Conservation (phyloP, 2,329 filamentous ascomycete species). For the Fusarium goolgardi region DNA sequence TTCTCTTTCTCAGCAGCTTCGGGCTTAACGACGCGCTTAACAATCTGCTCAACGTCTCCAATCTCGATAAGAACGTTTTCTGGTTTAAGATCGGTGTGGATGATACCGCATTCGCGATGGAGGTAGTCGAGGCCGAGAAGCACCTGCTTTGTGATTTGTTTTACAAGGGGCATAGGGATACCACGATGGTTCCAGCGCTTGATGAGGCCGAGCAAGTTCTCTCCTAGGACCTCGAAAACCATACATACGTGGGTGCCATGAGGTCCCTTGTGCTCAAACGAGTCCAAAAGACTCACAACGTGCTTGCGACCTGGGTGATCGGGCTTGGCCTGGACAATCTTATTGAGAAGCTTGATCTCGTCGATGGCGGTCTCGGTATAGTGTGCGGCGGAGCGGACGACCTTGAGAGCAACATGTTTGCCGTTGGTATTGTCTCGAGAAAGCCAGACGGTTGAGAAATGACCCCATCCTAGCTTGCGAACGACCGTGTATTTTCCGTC, state of each 20-base stretch:
- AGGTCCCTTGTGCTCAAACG: constrained; percentile 96
- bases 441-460: constrained; percentile 97
- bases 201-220: constrained; percentile 94
- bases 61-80: constrained; percentile 99
- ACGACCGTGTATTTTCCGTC: constrained; percentile 96
- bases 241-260: constrained; percentile 98
- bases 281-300: constrained; percentile 95
- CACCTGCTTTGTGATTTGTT: constrained; percentile 99
- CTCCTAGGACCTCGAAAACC: constrained; percentile 97
- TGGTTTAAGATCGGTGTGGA: constrained; percentile 96
- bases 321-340: constrained; percentile 94
- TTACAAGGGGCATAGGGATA: constrained; percentile 95
- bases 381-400: constrained; percentile 96
- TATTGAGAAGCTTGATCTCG: constrained; percentile 97
- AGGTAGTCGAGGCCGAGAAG: constrained; percentile 95
- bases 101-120: constrained; percentile 97
- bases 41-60: constrained; percentile 97
- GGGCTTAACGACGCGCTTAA: constrained; percentile 93
- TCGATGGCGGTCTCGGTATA: constrained; percentile 99
- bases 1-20: constrained; percentile 82
- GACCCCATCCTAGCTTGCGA: constrained; percentile 96
- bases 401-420: constrained; percentile 97
- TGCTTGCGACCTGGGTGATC: constrained; percentile 94
- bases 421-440: constrained; percentile 85
- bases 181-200: constrained; percentile 99